Base-by-base conservation (phyloP, 345 rosid genomes). In the Populus euphratica region DNA sequence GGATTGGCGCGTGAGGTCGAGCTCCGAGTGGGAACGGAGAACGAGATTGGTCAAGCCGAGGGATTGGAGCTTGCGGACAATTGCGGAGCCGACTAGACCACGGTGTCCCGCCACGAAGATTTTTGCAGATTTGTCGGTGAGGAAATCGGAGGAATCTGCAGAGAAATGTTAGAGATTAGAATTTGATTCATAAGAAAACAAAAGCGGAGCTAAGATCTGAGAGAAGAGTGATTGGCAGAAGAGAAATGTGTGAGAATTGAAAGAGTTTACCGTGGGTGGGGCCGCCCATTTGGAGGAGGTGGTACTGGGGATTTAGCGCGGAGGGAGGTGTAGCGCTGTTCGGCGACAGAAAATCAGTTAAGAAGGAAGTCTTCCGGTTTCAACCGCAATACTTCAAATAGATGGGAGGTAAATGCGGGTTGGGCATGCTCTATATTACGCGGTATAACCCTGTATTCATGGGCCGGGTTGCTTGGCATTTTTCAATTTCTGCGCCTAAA, bases 61-160 rank as follows among this genome's bases (percentile, higher is more conserved):
- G 6, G 90, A 74, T 8, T 72, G 79, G 25, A 96, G 91, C 65
- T 89, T 90, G 9, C 95, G 94, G 74, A 93, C 95, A 0, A 96
- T 93, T 76, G 98, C 94, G 0, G 97, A 91, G 39, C 97, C 99
- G 20, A 92, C 98, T 3, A 96, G 89, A 25, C 99, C 99, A 1
- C 97, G 85, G 86, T 96, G 97, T 68, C 99, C 99, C 17, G 99
- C 98, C 21, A 96, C 97, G 74, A 96, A 96, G 82, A 92, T 85
- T 89, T 92, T 96, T 49, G 92, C 90, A 3, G 94, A 87, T 83
- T 86, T 92, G 18, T 88, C 86, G 12, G 91, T 73, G 84, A 92
- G 78, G 81, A 89, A 90, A 73, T 91, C 83, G 62, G 75, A 67
- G 20, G 72, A 61, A 35, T 68, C 80, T 77, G 65, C 0, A 69